Evolutionary conservation across 1,284 basidiomycete species (phyloP).

Genomic region (Prillingera fragicola): DNA sequence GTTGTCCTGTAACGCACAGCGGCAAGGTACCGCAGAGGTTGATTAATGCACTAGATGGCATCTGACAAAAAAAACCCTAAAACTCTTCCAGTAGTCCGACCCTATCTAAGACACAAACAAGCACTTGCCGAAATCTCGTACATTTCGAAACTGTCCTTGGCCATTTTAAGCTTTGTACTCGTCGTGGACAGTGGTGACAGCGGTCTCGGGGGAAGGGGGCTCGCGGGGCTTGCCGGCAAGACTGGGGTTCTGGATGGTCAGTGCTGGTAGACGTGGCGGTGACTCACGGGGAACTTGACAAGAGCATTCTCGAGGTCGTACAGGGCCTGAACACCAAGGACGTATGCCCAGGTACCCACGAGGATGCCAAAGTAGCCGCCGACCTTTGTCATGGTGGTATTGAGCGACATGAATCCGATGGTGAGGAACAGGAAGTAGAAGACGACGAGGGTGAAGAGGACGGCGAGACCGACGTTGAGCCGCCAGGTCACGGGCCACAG

Average conservation of each 20-base stretch:
- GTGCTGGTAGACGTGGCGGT: background rate
- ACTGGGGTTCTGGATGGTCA: slow-evolving; percentile 1
- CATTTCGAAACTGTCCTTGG: no score
- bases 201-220: no score
- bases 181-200: no score
- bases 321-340: slow-evolving; percentile 12
- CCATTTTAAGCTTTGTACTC: no score
- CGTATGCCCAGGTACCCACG: slow-evolving; percentile 13
- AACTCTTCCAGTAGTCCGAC: no score
- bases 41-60: no score
- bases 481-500: slow-evolving; percentile 12
- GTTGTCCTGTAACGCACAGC: no score
- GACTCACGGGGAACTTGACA: slow-evolving; percentile 12
- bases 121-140: no score
- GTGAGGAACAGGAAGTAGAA: slow-evolving; percentile 19
- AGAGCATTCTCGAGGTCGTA: slow-evolving; percentile 12
- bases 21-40: no score
- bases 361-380: slow-evolving; percentile 15
- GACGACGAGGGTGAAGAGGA: slow-evolving; percentile 11
- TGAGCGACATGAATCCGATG: slow-evolving; percentile 11
- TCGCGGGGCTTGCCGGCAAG: slow-evolving; percentile 6
- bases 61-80: no score
- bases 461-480: slow-evolving; percentile 12
- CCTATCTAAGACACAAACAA: no score
- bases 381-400: slow-evolving; percentile 4